A percentile compares a stretch with the other conserved stretches of the same genome.
Conservation (phyloP, 1,139 yeast genomes). For the Suhomyces maxii region DNA sequence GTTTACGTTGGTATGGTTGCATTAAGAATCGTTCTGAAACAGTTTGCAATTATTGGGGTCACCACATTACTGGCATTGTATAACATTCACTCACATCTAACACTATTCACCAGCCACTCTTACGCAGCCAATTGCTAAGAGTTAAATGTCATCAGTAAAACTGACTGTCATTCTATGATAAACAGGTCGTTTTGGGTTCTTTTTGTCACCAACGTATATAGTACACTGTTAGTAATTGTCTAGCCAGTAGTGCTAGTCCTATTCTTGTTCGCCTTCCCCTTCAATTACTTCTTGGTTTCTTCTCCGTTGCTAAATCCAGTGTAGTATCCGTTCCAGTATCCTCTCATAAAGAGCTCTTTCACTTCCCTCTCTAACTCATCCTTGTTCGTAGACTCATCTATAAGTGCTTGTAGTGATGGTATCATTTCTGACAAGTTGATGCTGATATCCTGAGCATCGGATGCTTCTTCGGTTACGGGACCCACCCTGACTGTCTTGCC, state of each 20-base stretch:
- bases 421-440: constrained; percentile 2
- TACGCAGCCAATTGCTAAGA: too few species aligned
- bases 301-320: constrained; percentile 15
- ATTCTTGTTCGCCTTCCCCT: neutral
- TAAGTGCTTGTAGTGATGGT: constrained; percentile 4
- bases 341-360: constrained; percentile 27
- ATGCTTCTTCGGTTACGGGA: neutral
- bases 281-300: neutral
- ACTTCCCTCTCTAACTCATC: constrained; percentile 24
- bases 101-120: too few species aligned
- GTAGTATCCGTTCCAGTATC: constrained; percentile 39
- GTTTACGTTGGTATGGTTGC: too few species aligned
- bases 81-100: too few species aligned
- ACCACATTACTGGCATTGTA: too few species aligned
- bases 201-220: too few species aligned
- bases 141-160: too few species aligned
- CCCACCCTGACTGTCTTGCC: neutral
- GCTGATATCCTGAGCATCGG: neutral
- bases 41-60: too few species aligned
- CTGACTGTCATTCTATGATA: too few species aligned
- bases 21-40: too few species aligned
- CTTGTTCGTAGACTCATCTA: constrained; percentile 3
- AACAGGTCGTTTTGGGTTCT: too few species aligned
- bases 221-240: too few species aligned
- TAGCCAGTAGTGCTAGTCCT: neutral